A percentile compares a stretch with the other conserved stretches of the same genome.
phyloP scores from a whole-genome alignment of 768 basidiomycete species.

The Grammothele lineata region DNA sequence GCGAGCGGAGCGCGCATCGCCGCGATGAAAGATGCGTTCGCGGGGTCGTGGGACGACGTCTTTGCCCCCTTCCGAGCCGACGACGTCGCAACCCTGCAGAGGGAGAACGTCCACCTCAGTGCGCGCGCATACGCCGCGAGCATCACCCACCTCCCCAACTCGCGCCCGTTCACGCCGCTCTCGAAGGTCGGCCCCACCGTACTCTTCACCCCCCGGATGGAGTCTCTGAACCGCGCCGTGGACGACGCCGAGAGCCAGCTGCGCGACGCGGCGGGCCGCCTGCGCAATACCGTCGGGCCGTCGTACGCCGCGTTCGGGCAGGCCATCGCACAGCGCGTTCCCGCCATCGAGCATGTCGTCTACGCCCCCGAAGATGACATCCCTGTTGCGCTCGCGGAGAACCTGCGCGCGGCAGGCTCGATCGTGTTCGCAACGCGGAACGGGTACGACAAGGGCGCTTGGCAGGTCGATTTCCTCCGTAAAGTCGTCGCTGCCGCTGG shows the following conservation, averaged over 20 bases:
- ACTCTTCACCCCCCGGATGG: conserved; percentile 52
- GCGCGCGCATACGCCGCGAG: conserved; percentile 42
- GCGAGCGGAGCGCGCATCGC: conserved; percentile 43
- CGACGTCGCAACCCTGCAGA: conserved; percentile 28
- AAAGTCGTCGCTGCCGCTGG: conserved; percentile 20
- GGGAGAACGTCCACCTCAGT: conserved; percentile 39
- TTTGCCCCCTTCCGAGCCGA: conserved; percentile 13
- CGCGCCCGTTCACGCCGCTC: conserved; percentile 31
- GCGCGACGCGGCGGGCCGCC: conserved; percentile 36
- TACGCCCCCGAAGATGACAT: conserved; percentile 30
- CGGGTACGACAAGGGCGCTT: conserved; percentile 44
- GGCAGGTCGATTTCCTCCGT: conserved; percentile 46
- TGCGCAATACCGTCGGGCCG: conserved; percentile 55
- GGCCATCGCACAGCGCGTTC: conserved; percentile 28
- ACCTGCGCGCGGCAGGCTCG: conserved; percentile 13
- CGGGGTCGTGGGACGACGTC: conserved; percentile 41
- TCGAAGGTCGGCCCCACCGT: conserved; percentile 25
- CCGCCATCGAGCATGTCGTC: conserved; percentile 40
- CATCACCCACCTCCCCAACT: conserved; percentile 44
- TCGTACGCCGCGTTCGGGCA: conserved; percentile 48
- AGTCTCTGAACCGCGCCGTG: conserved; percentile 58
- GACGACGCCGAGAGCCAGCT: conserved; percentile 49
- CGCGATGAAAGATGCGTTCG: conserved; percentile 48
- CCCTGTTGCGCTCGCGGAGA: conserved; percentile 3
- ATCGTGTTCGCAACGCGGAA: conserved; percentile 58